Evolutionary conservation across 1,284 basidiomycete genomes (phyloP), one percentile per base, ranked within the genome.

Genomic region (Cryptococcus neoformans): DNA sequence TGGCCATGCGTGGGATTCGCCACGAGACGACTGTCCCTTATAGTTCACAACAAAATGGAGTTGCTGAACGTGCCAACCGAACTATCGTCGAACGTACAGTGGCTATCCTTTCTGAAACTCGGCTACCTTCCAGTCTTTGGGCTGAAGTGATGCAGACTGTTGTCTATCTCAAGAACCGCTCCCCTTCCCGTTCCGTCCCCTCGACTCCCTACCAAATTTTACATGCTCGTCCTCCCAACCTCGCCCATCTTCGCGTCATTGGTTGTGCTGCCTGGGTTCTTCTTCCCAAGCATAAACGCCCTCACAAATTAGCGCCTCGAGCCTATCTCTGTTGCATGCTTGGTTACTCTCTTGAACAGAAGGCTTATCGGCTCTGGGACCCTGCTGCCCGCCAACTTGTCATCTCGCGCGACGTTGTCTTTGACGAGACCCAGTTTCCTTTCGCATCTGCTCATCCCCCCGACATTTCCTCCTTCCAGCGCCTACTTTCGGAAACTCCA

Each of bases 1-100:
- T 78, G 10, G 17, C 8, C 8, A 44, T 54, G 11, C 14, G 53
- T 12, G 73, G 72, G 3, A 70, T 75, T 42, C 6, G 8, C 14
- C 51, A 53, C 16, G 36, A 36, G 12, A 46, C 35, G 9, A 16
- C 44, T 39, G 8, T 21, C 4, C 51, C 34, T 4, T 35, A 44
- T n/a, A 16, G 42, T 6, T 39, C 41, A 7, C 28, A 44, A 10
- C 51, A 45, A 12, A 53, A 53, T 16, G 51, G 51, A 11, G 34
- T 44, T 3, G 35, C 36, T n/a, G 51, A 53, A 21, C 51, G 51
- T 11, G 10, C 35, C 10, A 44, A 45, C 21, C 41, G 51, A 3
- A 53, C 51, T 4, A 16, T 53, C 5, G 14, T 45, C 3, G 51
- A 53, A 4, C 35, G 28, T 8, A 35, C 9, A 7, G 6, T 44